These are phyloP conservation scores for Pythium utonaiense DNA, from an alignment of 352 stramenopile genomes.

Conservation along the genomic window DNA sequence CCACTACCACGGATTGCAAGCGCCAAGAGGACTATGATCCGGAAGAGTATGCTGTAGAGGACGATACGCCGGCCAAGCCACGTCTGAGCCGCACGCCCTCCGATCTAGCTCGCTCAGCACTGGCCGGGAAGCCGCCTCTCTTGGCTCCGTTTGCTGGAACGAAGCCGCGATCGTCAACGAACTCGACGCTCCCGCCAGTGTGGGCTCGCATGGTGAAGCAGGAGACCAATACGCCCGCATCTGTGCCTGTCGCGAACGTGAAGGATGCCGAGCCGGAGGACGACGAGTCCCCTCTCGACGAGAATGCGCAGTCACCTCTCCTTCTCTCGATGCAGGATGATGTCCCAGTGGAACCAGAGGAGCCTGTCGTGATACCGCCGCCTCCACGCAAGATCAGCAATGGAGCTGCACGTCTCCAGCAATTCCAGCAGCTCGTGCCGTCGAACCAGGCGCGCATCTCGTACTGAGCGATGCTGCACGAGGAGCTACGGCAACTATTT, in stretches of 20 bases:
- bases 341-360: constrained; percentile 9
- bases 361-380: not conserved
- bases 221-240: not conserved
- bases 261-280: not conserved
- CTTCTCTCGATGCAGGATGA: not conserved
- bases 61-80: constrained; percentile 3
- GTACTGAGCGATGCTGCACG: not conserved
- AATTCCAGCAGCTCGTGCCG: constrained; percentile 57
- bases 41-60: not conserved
- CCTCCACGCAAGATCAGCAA: constrained; percentile 23
- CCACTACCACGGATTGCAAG: constrained; percentile 15
- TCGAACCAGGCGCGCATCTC: constrained; percentile 32
- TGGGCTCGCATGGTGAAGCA: constrained; percentile 5
- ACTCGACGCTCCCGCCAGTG: constrained; percentile 4
- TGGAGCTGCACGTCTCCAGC: constrained; percentile 30
- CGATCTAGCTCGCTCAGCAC: not conserved
- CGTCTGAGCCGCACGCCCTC: constrained; percentile 11
- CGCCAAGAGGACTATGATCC: constrained; percentile 1
- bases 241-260: not conserved
- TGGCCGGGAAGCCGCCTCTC: not conserved
- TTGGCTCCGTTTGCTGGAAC: constrained; percentile 10
- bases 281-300: not conserved
- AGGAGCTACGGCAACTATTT: not conserved
- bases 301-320: not conserved
- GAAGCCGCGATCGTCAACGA: not conserved